Conservation (phyloP, 208 protist genomes). For the Leishmania amazonensis region DNA sequence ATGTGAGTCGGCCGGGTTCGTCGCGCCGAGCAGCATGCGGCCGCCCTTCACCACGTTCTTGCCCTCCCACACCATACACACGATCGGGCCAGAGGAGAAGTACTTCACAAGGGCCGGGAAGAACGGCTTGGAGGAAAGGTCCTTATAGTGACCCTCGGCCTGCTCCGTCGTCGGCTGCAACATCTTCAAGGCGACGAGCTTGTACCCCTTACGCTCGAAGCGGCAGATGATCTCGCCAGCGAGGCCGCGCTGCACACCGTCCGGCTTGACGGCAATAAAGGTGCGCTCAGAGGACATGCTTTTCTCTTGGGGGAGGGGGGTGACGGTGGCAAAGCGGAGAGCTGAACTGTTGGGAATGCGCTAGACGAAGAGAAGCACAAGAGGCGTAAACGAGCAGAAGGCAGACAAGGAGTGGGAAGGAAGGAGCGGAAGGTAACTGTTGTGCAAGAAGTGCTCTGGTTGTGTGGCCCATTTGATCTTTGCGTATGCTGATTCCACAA, state of each 20-base stretch:
- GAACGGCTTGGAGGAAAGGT: slow-evolving; percentile 93
- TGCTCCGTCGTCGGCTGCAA: slow-evolving; percentile 79
- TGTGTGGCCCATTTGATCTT: not conserved
- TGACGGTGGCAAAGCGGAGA: not conserved
- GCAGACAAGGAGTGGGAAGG: not conserved
- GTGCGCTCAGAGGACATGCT: slow-evolving; percentile 91
- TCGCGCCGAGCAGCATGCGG: slow-evolving; percentile 95
- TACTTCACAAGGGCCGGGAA: slow-evolving; percentile 94
- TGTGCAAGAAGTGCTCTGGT: not conserved
- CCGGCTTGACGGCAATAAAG: slow-evolving; percentile 96
- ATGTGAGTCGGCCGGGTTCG: slow-evolving; percentile 92
- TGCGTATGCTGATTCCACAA: not conserved
- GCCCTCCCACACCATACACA: slow-evolving; percentile 98
- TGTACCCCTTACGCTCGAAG: slow-evolving; percentile 96
- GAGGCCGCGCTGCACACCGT: slow-evolving; percentile 94
- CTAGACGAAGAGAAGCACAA: not conserved
- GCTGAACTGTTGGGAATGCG: not conserved
- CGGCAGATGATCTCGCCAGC: slow-evolving; percentile 96
- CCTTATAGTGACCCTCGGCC: slow-evolving; percentile 91
- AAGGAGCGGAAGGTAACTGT: not conserved
- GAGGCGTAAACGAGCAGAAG: not conserved
- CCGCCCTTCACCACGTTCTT: slow-evolving; percentile 94
- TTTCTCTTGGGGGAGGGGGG: not conserved
- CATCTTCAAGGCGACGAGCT: slow-evolving; percentile 96
- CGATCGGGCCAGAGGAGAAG: slow-evolving; percentile 97